phyloP scores from a whole-genome alignment of 441 rosid genomes.

The Erodium moschatum region DNA sequence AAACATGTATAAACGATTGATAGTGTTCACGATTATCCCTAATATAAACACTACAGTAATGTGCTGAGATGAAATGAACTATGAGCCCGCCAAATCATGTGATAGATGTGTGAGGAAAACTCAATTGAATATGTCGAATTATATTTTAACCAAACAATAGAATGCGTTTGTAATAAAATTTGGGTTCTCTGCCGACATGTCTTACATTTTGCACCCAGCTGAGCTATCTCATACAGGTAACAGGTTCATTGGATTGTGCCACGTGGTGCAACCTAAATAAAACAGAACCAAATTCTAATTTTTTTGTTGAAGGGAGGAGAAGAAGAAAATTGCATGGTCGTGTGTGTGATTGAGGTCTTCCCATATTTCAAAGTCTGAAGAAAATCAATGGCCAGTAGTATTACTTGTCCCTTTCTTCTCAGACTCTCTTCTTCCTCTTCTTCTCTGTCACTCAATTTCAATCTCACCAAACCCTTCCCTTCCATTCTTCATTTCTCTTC shows the following conservation, averaged over 20 bases:
- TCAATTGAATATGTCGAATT: too few relatives aligned
- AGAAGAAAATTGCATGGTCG: neutral
- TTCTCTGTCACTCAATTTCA: neutral
- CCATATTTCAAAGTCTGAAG: neutral
- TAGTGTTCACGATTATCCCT: too few relatives aligned
- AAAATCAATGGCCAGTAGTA: neutral
- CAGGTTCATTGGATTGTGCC: neutral
- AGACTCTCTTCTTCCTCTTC: slow-evolving; percentile 3
- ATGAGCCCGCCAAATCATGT: too few relatives aligned
- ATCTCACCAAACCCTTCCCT: slow-evolving; percentile 20
- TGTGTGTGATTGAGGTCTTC: neutral
- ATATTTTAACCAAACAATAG: too few relatives aligned
- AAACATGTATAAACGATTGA: too few relatives aligned
- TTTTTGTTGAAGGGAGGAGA: neutral
- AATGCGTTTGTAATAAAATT: too few relatives aligned
- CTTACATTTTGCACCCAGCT: too few relatives aligned
- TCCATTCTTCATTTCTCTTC: slow-evolving; percentile 19
- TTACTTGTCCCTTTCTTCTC: neutral
- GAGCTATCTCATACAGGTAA: too few relatives aligned
- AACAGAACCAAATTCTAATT: neutral
- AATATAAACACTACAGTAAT: too few relatives aligned
- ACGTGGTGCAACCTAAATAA: neutral
- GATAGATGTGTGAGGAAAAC: too few relatives aligned
- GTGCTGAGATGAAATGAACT: too few relatives aligned
- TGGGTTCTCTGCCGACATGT: too few relatives aligned